Base-by-base conservation (phyloP, 1,139 yeast species). In the Pichia sp. region DNA sequence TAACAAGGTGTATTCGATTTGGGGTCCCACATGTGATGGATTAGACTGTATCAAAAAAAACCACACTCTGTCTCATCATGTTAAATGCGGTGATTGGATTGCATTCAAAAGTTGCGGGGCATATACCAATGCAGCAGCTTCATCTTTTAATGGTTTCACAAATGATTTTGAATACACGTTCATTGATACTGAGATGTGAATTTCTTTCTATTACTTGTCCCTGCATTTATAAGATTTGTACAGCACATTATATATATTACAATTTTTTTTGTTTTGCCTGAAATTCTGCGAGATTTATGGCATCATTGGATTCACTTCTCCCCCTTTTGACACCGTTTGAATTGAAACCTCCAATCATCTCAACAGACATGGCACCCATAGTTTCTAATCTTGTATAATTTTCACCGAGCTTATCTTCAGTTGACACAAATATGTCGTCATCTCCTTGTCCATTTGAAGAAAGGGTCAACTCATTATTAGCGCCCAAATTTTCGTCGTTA, bases 21-120 rank as follows among this genome's bases (percentile, higher is more conserved):
- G 97, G 97, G 98, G 98, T 8, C 98, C 97, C 37, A 91, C 97
- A 19, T 91, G 98, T 65, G 98, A 91, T 63, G 96, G 97, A 4
- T 70, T 91, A 51, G 98, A 91, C 62, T 84, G 95, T 61, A 77
- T 91, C 44, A 63, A 84, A 22, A 62, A 69, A 39, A 69, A 67
- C 32, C 66, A 76, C 45, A 53, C 54, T 37, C 68, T 89, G 57
- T 69, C 78, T 15, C 70, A 72, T 40, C 76, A 79, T 37, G 78
- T 88, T 38, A 68, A 69, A 32, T 82, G 83, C 38, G 97, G 96
- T 14, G 97, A 91, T 61, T 91, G 97, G 97, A 63, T 91, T 46
- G 85, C 80, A 63, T 89, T 91, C 63, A 72, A 80, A 35, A 71
- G 79, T 50, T 66, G 85, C 48, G 98, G 98, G 14, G 97, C 98